Percentiles rank a stretch among this genome's conserved stretches.
phyloP scores from a whole-genome alignment of 768 basidiomycete genomes.

The Tylopilus plumbeoviolaceoides region DNA sequence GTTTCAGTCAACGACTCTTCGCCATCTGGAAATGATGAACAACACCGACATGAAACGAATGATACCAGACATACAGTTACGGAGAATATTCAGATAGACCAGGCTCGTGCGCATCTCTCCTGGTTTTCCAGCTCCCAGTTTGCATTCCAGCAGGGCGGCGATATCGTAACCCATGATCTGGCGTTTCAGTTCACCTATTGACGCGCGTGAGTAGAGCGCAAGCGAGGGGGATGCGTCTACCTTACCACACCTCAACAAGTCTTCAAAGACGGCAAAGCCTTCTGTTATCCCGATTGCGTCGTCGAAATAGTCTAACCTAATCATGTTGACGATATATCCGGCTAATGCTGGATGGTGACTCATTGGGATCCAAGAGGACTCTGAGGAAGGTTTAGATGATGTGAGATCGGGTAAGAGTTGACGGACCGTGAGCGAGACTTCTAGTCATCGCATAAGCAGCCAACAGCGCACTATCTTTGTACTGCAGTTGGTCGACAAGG shows the following conservation, averaged over 20 bases:
- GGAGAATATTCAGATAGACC: conserved; percentile 1
- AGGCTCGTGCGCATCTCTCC: conserved; percentile 4
- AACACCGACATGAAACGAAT: background rate
- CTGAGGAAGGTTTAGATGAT: background rate
- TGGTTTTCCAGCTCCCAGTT: background rate
- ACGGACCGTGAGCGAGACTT: background rate
- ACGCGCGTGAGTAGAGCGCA: background rate
- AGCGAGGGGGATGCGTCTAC: background rate
- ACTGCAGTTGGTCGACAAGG: conserved; percentile 1
- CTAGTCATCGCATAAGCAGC: conserved; percentile 5
- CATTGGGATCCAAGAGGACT: conserved; percentile 6
- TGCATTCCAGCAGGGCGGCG: background rate
- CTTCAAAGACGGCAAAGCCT: conserved; percentile 10
- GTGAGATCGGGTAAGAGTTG: background rate
- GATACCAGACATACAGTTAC: background rate
- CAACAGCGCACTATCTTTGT: conserved; percentile 2
- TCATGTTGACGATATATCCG: conserved; percentile 22
- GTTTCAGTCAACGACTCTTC: background rate
- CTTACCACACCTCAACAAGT: conserved; percentile 4
- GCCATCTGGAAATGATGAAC: background rate
- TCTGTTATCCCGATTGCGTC: conserved; percentile 21
- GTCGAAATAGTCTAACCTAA: conserved; percentile 22
- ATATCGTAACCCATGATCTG: conserved; percentile 5
- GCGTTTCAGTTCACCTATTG: background rate
- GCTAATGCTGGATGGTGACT: conserved; percentile 1